Percentiles rank a stretch among this genome's conserved stretches.
phyloP scores from a whole-genome alignment of 805 yeast genomes.

The Candida bentonensis region DNA sequence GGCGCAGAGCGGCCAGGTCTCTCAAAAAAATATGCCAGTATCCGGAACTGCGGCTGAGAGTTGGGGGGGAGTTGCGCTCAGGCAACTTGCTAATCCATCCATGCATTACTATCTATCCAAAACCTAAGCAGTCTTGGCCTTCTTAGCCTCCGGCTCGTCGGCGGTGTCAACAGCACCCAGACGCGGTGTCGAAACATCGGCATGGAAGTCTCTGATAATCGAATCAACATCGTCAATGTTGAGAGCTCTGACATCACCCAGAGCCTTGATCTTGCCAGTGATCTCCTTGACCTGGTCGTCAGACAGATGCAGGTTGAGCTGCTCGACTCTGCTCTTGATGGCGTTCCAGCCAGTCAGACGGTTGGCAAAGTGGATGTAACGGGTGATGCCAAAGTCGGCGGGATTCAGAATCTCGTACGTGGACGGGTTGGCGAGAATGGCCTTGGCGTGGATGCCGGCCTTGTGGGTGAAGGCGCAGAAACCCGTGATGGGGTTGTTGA shows the following conservation, averaged over 20 bases:
- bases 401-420: slow-evolving; percentile 97
- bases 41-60: too few species aligned
- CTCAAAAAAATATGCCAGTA: too few species aligned
- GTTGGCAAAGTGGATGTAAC: slow-evolving; percentile 96
- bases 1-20: too few species aligned
- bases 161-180: slow-evolving; percentile 8
- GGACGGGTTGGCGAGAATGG: slow-evolving; percentile 94
- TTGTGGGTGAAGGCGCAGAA: slow-evolving; percentile 99
- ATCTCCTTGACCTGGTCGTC: slow-evolving; percentile 94
- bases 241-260: slow-evolving; percentile 90
- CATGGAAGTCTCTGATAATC: slow-evolving; percentile 86
- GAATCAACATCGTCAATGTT: slow-evolving; percentile 96
- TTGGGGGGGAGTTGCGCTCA: too few species aligned
- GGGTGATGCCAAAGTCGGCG: slow-evolving; percentile 84
- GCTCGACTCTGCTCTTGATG: slow-evolving; percentile 95
- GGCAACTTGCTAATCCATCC: not conserved
- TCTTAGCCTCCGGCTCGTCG: slow-evolving; percentile 19
- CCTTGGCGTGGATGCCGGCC: slow-evolving; percentile 99
- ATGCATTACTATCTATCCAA: not conserved
- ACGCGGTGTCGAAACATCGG: slow-evolving; percentile 29
- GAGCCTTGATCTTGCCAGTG: slow-evolving; percentile 78
- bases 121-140: slow-evolving; percentile 17
- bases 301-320: slow-evolving; percentile 73
- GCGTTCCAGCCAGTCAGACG: slow-evolving; percentile 99
- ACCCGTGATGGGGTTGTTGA: slow-evolving; percentile 97